phyloP scores from a whole-genome alignment of 2,329 filamentous ascomycete genomes.

The Sclerotinia nivalis region DNA sequence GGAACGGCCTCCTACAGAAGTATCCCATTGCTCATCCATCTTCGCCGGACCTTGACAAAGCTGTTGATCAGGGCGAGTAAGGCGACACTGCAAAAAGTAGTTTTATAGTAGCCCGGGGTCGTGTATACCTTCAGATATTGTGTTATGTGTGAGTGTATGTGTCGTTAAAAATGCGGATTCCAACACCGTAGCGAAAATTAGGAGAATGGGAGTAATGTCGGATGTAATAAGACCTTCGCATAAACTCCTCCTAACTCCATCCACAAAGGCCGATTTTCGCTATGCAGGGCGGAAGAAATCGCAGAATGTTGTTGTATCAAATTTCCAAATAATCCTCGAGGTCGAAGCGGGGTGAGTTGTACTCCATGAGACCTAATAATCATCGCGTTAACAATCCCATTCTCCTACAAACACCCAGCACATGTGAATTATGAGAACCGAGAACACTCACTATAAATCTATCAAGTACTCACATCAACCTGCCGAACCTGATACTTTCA shows the following conservation, averaged over 20 bases:
- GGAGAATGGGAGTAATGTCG: not conserved
- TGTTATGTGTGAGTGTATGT: constrained; percentile 10
- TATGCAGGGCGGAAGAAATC: not conserved
- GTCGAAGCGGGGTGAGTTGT: constrained; percentile 20
- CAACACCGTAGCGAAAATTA: not conserved
- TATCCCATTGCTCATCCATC: constrained; percentile 17
- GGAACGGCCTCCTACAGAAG: constrained; percentile 8
- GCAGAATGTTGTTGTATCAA: not conserved
- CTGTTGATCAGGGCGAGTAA: not conserved
- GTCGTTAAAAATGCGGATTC: not conserved
- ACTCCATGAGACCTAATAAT: not conserved
- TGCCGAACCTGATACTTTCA: not conserved
- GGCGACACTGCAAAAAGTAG: not conserved
- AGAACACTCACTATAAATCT: not conserved
- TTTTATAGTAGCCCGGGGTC: not conserved
- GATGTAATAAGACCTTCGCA: not conserved
- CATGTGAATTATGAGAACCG: not conserved
- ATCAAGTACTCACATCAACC: not conserved
- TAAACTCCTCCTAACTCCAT: not conserved
- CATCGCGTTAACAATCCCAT: constrained; percentile 3
- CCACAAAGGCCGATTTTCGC: not conserved
- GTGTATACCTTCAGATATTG: constrained; percentile 4
- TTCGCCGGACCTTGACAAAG: not conserved
- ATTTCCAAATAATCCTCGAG: constrained; percentile 6
- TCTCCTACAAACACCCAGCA: not conserved